Evolutionary conservation across 2,329 filamentous ascomycete genomes (phyloP).

Genomic region (Microsporum canis): DNA sequence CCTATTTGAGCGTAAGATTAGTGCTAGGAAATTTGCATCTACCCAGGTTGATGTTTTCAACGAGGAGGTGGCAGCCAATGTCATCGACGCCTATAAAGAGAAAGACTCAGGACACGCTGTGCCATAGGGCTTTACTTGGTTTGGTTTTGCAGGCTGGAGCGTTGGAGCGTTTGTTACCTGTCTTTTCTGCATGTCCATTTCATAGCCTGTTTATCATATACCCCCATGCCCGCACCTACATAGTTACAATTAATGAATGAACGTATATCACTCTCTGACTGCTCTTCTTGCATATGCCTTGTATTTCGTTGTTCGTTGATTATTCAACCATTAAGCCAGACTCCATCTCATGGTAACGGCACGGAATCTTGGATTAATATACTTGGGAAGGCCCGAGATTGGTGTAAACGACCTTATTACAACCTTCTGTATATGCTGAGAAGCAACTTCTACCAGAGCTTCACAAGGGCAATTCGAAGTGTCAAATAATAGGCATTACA

Average conservation of each 20-base stretch:
- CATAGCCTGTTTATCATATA: neutral
- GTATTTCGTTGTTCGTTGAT: neutral
- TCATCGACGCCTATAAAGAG: conserved; percentile 10
- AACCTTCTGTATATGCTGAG: too few relatives aligned
- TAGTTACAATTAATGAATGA: neutral
- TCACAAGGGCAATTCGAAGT: too few relatives aligned
- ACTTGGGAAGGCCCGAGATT: too few relatives aligned
- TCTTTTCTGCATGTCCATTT: neutral
- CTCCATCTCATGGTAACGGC: neutral
- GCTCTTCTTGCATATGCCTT: neutral
- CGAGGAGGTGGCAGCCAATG: conserved; percentile 11
- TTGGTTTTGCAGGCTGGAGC: neutral
- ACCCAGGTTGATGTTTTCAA: conserved; percentile 15
- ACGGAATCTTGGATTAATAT: too few relatives aligned
- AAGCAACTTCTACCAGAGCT: too few relatives aligned
- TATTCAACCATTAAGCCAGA: neutral
- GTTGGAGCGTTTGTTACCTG: neutral
- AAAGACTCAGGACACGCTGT: neutral
- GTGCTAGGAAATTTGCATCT: conserved; percentile 55
- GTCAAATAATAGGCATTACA: too few relatives aligned
- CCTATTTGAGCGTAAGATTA: conserved; percentile 63
- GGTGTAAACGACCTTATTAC: too few relatives aligned
- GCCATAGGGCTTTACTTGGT: neutral
- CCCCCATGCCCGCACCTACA: too few relatives aligned
- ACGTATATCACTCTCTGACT: neutral